Evolutionary conservation across 208 protist species (phyloP).

Genomic region (Crithidia bombi): DNA sequence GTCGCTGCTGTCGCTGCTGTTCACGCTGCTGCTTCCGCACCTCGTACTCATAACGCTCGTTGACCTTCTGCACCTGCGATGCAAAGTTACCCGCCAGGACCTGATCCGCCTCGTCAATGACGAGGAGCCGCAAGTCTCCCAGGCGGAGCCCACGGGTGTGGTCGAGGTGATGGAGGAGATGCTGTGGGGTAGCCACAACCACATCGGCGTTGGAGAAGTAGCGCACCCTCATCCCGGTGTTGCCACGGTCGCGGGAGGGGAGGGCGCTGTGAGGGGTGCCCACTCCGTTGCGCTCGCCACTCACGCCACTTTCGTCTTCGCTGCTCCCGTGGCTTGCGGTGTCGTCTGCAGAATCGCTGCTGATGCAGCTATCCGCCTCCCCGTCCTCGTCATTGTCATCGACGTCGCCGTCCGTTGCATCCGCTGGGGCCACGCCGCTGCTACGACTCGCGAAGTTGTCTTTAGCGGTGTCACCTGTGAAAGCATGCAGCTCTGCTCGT

Average conservation of each 20-base stretch:
- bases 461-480: background rate
- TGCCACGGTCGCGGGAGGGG: background rate
- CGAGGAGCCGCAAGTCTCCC: constrained; percentile 65
- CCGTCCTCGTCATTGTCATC: background rate
- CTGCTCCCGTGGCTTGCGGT: background rate
- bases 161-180: constrained; percentile 82
- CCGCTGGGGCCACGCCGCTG: background rate
- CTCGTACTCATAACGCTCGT: constrained; percentile 78
- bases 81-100: constrained; percentile 83
- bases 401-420: background rate
- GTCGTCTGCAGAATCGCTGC: background rate
- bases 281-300: background rate
- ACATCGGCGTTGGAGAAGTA: constrained; percentile 85
- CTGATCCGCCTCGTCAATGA: constrained; percentile 92
- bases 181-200: constrained; percentile 84
- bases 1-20: constrained; percentile 22
- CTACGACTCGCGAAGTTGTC: background rate
- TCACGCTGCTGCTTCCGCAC: constrained; percentile 19
- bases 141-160: constrained; percentile 66
- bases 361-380: background rate
- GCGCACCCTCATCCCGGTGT: constrained; percentile 3
- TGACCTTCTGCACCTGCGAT: constrained; percentile 77
- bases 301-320: background rate
- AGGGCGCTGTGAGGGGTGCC: too few species aligned
- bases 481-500: background rate